Evolutionary conservation across 768 basidiomycete species (phyloP).

Genomic region (Boletus barrowsii): DNA sequence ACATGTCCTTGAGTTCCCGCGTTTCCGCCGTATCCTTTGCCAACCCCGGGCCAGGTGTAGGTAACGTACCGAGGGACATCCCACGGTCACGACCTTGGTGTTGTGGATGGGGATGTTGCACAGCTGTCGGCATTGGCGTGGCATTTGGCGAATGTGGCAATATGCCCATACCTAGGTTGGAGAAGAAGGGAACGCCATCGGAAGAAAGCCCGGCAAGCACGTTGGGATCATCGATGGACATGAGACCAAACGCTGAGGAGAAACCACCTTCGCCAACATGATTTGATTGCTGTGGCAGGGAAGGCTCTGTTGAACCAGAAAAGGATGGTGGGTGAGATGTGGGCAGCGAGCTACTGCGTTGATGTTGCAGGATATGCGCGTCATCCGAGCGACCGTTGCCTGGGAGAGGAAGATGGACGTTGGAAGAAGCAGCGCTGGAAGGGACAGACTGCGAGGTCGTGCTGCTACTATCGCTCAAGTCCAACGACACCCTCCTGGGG

Average conservation of each 20-base stretch:
- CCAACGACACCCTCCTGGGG: conserved; percentile 33
- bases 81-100: conserved; percentile 19
- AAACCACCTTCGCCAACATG: conserved; percentile 40
- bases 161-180: conserved; percentile 24
- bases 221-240: conserved; percentile 73
- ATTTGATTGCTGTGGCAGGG: conserved; percentile 11
- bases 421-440: conserved; percentile 55
- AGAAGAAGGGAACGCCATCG: conserved; percentile 66
- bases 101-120: conserved; percentile 20
- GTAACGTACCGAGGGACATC: conserved; percentile 27
- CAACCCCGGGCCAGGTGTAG: conserved; percentile 27
- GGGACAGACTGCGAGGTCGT: conserved; percentile 42
- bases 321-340: conserved; percentile 12
- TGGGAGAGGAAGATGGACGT: conserved; percentile 46
- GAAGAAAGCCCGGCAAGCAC: conserved; percentile 59
- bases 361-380: conserved; percentile 13
- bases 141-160: conserved; percentile 41
- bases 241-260: conserved; percentile 66
- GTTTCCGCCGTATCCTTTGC: conserved; percentile 35
- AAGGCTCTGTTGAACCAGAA: neutral
- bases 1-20: conserved; percentile 63
- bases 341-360: conserved; percentile 17
- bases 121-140: conserved; percentile 44
- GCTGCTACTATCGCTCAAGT: conserved; percentile 45
- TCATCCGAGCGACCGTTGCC: conserved; percentile 28